Evolutionary conservation across 1,284 basidiomycete genomes (phyloP).

Genomic region (Taiwanofungus camphoratus): DNA sequence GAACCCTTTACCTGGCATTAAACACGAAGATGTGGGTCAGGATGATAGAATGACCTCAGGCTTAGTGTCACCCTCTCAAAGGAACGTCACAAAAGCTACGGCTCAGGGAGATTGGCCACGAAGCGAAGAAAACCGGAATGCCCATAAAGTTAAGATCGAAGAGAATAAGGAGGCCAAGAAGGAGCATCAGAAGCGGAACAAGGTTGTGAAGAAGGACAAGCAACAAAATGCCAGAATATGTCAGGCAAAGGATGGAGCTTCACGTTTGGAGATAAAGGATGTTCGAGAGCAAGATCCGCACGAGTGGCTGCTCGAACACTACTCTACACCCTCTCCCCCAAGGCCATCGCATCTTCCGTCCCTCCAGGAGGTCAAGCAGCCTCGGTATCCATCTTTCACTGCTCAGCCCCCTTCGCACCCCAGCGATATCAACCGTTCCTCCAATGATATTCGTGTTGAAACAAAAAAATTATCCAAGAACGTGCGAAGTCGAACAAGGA

Average conservation of each 20-base stretch:
- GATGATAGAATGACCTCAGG: too few species aligned
- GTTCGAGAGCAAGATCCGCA: conserved; percentile 42
- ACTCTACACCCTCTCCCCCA: conserved; percentile 24
- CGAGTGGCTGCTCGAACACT: conserved; percentile 55
- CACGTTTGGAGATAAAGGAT: conserved; percentile 13
- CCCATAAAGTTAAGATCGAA: conserved; percentile 2
- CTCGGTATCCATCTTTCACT: too few species aligned
- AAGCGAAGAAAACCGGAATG: too few species aligned
- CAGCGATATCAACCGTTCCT: background rate
- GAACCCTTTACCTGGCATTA: too few species aligned
- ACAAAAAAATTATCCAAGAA: conserved; percentile 3
- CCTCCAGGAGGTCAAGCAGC: conserved; percentile 10
- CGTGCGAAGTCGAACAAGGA: conserved; percentile 13
- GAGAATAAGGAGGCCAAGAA: conserved; percentile 7
- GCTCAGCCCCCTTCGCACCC: background rate
- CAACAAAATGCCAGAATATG: background rate
- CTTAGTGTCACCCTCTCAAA: too few species aligned
- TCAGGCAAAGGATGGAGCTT: background rate
- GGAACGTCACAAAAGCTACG: too few species aligned
- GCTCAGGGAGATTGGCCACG: background rate
- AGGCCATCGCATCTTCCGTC: conserved; percentile 14
- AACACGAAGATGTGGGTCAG: too few species aligned
- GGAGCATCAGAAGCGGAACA: conserved; percentile 12
- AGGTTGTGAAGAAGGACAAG: conserved; percentile 7
- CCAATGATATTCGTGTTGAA: background rate